These are phyloP conservation scores for Podospora pseudopauciseta DNA, from an alignment of 495 filamentous ascomycete genomes.

Conservation along the genomic window DNA sequence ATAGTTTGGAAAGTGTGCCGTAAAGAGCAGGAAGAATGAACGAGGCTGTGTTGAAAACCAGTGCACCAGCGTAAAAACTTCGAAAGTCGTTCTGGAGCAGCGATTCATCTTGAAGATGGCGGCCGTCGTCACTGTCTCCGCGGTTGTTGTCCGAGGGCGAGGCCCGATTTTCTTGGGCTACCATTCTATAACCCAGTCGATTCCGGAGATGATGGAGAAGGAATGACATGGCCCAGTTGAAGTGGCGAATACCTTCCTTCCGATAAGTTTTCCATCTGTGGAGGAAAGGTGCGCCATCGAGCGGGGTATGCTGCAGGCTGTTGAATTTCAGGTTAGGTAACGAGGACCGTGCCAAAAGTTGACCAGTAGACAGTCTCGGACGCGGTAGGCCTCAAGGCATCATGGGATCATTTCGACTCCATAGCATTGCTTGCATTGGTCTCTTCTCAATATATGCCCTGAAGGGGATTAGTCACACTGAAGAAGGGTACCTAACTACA, in stretches of 20 bases:
- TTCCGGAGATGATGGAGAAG: neutral
- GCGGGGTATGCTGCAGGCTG: neutral
- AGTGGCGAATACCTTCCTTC: neutral
- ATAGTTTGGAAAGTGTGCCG: conserved; percentile 66
- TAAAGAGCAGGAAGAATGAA: conserved; percentile 70
- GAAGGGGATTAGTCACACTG: too few species aligned
- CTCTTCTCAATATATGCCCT: too few species aligned
- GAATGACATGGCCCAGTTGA: neutral
- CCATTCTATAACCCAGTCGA: neutral
- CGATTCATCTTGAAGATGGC: neutral
- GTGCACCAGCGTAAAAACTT: conserved; percentile 49
- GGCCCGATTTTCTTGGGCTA: neutral
- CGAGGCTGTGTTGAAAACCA: conserved; percentile 60
- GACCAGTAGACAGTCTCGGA: neutral
- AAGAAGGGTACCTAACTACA: too few species aligned
- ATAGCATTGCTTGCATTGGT: too few species aligned
- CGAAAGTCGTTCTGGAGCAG: neutral
- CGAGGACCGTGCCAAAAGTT: neutral
- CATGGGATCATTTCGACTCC: neutral
- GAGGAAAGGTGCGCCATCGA: neutral
- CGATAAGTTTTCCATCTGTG: neutral
- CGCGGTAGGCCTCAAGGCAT: neutral
- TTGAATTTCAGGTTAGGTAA: neutral
- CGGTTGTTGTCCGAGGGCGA: neutral
- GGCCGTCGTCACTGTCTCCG: neutral